phyloP scores from a whole-genome alignment of 441 rosid genomes.

The Adansonia rubrostipa region DNA sequence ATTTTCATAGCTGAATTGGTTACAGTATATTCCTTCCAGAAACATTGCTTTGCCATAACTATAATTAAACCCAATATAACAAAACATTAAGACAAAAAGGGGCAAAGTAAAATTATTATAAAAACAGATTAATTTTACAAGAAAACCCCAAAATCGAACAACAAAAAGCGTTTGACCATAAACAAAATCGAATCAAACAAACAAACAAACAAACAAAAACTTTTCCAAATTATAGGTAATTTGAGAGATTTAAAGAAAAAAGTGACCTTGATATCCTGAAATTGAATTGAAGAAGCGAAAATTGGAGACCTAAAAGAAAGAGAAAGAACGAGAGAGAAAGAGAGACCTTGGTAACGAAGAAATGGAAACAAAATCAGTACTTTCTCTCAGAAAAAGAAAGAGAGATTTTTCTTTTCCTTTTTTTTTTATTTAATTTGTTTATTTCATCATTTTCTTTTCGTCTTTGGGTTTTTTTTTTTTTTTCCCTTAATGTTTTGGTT shows the following conservation, averaged over 20 bases:
- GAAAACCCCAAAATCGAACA: not conserved
- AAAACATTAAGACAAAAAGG: not conserved
- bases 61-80: conserved; percentile 13
- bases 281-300: not conserved
- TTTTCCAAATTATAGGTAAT: not conserved
- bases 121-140: not conserved
- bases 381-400: not conserved
- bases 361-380: conserved; percentile 4
- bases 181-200: not conserved
- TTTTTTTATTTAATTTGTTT: not conserved
- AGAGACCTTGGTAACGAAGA: conserved; percentile 33
- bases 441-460: not conserved
- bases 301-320: conserved; percentile 27
- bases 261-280: conserved; percentile 29
- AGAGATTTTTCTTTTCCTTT: not conserved
- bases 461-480: not conserved
- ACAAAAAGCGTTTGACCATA: not conserved
- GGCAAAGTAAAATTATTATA: not conserved
- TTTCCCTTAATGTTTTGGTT: not conserved
- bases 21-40: not conserved
- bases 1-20: conserved; percentile 11
- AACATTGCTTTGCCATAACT: conserved; percentile 21
- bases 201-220: not conserved
- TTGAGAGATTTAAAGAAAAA: conserved; percentile 10
- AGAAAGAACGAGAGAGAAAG: conserved; percentile 14